A percentile compares a stretch with the other conserved stretches of the same genome.
Conservation (phyloP, 2,329 filamentous ascomycete species). For the Chrysosporium keratinophilum region DNA sequence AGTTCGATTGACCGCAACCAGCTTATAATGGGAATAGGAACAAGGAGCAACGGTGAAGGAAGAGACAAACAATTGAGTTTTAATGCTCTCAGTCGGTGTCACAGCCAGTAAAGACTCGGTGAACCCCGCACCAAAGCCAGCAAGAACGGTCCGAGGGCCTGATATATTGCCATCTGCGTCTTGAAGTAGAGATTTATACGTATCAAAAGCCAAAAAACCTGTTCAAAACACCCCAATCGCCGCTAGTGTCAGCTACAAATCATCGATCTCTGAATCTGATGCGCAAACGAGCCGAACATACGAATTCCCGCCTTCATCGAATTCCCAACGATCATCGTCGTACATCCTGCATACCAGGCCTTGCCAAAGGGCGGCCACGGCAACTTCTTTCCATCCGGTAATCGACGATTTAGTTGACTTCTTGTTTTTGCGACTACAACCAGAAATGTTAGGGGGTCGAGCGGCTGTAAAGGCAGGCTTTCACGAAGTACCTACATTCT, state of each 20-base stretch:
- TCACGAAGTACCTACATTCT: constrained; percentile 58
- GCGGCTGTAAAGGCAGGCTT: not conserved
- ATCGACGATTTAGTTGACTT: constrained; percentile 77
- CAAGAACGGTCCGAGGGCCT: constrained; percentile 80
- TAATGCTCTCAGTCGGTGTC: constrained; percentile 95
- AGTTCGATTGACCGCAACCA: not conserved
- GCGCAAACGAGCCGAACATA: constrained; percentile 38
- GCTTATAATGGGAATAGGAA: not conserved
- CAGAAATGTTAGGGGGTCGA: not conserved
- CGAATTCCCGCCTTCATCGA: constrained; percentile 91
- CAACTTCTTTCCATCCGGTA: constrained; percentile 73
- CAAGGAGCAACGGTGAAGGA: not conserved
- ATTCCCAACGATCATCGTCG: constrained; percentile 92
- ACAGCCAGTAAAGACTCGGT: constrained; percentile 90
- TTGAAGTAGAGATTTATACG: constrained; percentile 73
- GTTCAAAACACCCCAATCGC: not conserved
- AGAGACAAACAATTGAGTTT: constrained; percentile 67
- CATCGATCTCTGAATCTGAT: not conserved
- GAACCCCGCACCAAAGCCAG: constrained; percentile 87
- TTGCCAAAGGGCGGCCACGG: constrained; percentile 88
- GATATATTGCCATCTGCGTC: constrained; percentile 81
- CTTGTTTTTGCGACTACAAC: constrained; percentile 77
- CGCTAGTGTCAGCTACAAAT: not conserved
- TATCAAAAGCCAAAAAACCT: constrained; percentile 93
- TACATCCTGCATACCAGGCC: constrained; percentile 98